Evolutionary conservation across 805 yeast species (phyloP).

Genomic region (Ogataea angusta): DNA sequence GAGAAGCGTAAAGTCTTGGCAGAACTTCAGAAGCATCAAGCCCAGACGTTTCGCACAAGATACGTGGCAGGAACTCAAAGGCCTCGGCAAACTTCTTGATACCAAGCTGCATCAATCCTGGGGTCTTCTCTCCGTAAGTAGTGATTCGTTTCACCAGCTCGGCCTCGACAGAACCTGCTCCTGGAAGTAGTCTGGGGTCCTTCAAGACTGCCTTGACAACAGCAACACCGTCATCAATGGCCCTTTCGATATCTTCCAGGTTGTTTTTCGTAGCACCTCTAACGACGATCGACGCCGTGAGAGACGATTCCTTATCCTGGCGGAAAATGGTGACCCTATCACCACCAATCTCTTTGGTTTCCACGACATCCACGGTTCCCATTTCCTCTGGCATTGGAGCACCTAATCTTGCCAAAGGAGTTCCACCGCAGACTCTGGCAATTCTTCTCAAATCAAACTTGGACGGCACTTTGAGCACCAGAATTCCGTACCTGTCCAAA

Average conservation of each 20-base stretch:
- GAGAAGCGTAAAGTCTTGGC: constrained; percentile 86
- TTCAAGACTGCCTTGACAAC: constrained; percentile 86
- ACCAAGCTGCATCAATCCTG: constrained; percentile 89
- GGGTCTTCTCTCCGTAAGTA: constrained; percentile 86
- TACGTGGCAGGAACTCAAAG: constrained; percentile 90
- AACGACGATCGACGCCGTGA: constrained; percentile 88
- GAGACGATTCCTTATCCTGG: constrained; percentile 64
- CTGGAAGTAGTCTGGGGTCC: constrained; percentile 80
- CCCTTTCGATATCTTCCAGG: constrained; percentile 93
- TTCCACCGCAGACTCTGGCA: constrained; percentile 95
- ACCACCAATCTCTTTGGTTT: constrained; percentile 93
- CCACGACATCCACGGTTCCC: constrained; percentile 84
- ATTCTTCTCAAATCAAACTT: constrained; percentile 93
- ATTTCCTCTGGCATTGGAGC: constrained; percentile 94
- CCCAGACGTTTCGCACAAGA: constrained; percentile 92
- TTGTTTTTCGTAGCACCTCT: constrained; percentile 96
- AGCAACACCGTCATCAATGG: constrained; percentile 94
- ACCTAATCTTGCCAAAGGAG: constrained; percentile 90
- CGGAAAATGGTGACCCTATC: constrained; percentile 93
- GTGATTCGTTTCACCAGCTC: constrained; percentile 79
- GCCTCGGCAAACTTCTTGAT: constrained; percentile 93
- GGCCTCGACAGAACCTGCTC: constrained; percentile 95
- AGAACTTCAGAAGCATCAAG: constrained; percentile 86
- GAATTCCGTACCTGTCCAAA: constrained; percentile 77
- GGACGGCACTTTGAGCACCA: constrained; percentile 86